phyloP scores from a whole-genome alignment of 108 stramenopile genomes.

The Skeletonema potamos region DNA sequence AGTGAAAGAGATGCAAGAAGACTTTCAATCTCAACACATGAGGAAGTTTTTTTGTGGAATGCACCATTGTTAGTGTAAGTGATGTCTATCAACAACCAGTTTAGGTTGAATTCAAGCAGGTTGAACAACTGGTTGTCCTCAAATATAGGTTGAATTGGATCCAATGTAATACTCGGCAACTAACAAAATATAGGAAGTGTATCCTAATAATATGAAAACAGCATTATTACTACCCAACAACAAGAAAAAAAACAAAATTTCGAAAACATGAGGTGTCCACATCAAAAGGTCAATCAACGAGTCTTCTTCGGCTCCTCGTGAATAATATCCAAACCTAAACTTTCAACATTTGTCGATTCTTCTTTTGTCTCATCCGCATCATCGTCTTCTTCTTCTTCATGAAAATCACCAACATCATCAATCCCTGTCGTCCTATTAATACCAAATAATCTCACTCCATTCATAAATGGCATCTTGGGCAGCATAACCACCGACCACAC shows the following conservation, averaged over 20 bases:
- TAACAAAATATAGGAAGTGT: not conserved
- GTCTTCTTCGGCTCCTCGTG: not conserved
- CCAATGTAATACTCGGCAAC: not conserved
- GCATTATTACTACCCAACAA: no score
- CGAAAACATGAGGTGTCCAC: not conserved
- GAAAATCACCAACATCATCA: constrained; percentile 84
- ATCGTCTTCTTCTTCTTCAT: not conserved
- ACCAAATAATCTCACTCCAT: constrained; percentile 93
- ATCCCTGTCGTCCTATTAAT: constrained; percentile 96
- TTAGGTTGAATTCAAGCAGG: not conserved
- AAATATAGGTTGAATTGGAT: not conserved
- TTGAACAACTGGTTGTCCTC: not conserved
- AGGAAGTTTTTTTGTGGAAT: not conserved
- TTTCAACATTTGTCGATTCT: not conserved
- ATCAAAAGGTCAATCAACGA: not conserved
- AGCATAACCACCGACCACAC: constrained; percentile 84
- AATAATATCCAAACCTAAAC: not conserved
- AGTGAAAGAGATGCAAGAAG: not conserved
- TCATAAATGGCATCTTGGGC: constrained; percentile 93
- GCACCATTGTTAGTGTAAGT: not conserved
- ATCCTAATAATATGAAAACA: not conserved
- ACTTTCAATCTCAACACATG: not conserved
- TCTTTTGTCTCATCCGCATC: not conserved
- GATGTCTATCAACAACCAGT: not conserved
- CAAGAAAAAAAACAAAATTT: not conserved